These are phyloP conservation scores for Artemisia argyi DNA, from an alignment of 129 eudicot genomes.

Conservation along the genomic window DNA sequence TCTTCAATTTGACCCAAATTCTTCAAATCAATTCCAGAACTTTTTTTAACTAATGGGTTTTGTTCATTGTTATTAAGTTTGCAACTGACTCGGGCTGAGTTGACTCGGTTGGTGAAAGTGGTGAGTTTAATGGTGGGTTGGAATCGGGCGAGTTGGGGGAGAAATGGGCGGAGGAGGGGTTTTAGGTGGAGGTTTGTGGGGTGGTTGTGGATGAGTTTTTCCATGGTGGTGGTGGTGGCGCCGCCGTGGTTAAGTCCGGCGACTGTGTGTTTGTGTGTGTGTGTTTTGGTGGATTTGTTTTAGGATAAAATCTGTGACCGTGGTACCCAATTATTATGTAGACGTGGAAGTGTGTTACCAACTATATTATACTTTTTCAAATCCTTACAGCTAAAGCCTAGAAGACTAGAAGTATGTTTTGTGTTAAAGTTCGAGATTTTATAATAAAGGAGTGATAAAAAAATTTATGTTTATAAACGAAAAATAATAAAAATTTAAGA, in stretches of 20 bases:
- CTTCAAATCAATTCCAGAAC: not conserved
- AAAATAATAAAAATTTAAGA: no score
- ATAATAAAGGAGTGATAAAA: no score
- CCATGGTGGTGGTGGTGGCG: slow-evolving; percentile 51
- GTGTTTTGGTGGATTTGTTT: no score
- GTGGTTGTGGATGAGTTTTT: slow-evolving; percentile 53
- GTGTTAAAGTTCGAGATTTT: no score
- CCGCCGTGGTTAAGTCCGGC: slow-evolving; percentile 32
- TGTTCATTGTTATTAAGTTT: slow-evolving; percentile 18
- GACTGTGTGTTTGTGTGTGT: slow-evolving; percentile 22
- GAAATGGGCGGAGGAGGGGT: slow-evolving; percentile 44
- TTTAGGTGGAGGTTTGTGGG: slow-evolving; percentile 37
- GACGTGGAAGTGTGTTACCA: no score
- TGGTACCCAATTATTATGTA: no score
- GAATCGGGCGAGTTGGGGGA: slow-evolving; percentile 51
- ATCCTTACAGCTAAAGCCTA: no score
- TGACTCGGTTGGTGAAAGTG: slow-evolving; percentile 37
- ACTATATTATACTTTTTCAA: no score
- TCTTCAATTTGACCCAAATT: not conserved
- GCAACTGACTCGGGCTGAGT: slow-evolving; percentile 26
- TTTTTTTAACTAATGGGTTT: not conserved
- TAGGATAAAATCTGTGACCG: no score
- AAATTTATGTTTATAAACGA: no score
- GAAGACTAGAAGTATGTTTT: no score
- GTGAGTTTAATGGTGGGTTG: slow-evolving; percentile 25